Evolutionary conservation across 768 basidiomycete species (phyloP).

Genomic region (Naganishia vishniacii): DNA sequence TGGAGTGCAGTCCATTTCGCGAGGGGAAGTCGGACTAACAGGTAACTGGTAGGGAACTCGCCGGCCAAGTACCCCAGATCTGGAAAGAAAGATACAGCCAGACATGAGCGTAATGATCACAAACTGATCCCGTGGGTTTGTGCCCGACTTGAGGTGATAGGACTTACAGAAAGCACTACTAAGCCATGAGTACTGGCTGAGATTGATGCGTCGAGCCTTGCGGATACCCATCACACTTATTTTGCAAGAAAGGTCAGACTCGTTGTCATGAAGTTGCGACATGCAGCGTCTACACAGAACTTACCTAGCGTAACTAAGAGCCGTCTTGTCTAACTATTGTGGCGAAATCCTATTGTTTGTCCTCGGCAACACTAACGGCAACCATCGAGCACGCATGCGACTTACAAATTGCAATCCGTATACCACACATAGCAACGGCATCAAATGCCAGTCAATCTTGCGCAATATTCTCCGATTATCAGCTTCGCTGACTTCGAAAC

Average conservation of each 20-base stretch:
- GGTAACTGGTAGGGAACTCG: conserved; percentile 25
- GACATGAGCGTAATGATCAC: too few relatives aligned
- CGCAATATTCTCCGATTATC: conserved; percentile 24
- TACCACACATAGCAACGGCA: conserved; percentile 28
- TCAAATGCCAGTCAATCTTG: conserved; percentile 30
- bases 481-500: conserved; percentile 7
- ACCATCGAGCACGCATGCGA: neutral
- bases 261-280: neutral
- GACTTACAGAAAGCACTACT: conserved; percentile 17
- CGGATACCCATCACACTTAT: conserved; percentile 28
- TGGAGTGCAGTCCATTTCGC: conserved; percentile 20
- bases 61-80: conserved; percentile 28
- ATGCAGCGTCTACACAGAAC: neutral
- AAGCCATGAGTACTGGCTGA: conserved; percentile 25
- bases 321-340: conserved; percentile 15
- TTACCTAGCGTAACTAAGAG: conserved; percentile 6
- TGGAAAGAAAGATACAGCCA: neutral
- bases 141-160: too few relatives aligned
- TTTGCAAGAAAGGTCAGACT: neutral
- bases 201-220: conserved; percentile 14
- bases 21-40: conserved; percentile 26
- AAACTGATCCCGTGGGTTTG: too few relatives aligned
- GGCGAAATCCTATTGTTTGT: neutral
- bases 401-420: conserved; percentile 30
- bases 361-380: neutral